A percentile compares a stretch with the other conserved stretches of the same genome.
phyloP scores from a whole-genome alignment of 768 basidiomycete genomes.

The Xerocomellus amylosporus region DNA sequence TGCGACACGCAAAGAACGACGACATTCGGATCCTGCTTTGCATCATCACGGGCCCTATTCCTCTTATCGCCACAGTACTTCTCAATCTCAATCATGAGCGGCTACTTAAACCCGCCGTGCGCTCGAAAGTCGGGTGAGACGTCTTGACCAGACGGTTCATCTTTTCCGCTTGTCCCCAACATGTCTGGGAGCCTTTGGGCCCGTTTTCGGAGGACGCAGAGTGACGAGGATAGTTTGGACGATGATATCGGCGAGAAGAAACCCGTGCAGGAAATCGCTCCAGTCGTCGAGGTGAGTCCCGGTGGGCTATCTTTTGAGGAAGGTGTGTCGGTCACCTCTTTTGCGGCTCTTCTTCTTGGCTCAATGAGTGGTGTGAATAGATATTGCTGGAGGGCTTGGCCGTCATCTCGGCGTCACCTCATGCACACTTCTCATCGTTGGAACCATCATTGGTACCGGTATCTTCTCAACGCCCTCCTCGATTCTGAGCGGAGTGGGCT shows the following conservation, averaged over 20 bases:
- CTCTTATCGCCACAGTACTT: background rate
- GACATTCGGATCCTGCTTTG: too few relatives aligned
- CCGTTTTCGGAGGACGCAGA: background rate
- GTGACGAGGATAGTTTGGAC: background rate
- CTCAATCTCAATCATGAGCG: too few relatives aligned
- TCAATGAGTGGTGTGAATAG: constrained; percentile 24
- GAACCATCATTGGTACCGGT: constrained; percentile 60
- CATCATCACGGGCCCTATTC: too few relatives aligned
- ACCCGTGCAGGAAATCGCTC: background rate
- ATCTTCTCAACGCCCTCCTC: constrained; percentile 63
- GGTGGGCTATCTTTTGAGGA: constrained; percentile 50
- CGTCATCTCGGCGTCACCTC: constrained; percentile 55
- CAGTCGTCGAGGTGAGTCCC: constrained; percentile 29
- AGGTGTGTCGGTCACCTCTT: constrained; percentile 28
- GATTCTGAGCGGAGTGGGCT: constrained; percentile 54
- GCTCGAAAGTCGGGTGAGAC: background rate
- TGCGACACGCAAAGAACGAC: too few relatives aligned
- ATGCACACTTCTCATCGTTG: constrained; percentile 56
- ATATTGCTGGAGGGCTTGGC: constrained; percentile 54
- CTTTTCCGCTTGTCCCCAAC: background rate
- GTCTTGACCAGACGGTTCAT: background rate
- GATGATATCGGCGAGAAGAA: background rate
- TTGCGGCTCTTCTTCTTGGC: background rate
- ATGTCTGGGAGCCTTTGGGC: constrained; percentile 11
- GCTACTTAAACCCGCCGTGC: background rate